Percentiles rank a stretch among this genome's conserved stretches.
These are phyloP conservation scores for Hypocreales sp. DNA, from an alignment of 2,329 filamentous ascomycete species.

Conservation along the genomic window DNA sequence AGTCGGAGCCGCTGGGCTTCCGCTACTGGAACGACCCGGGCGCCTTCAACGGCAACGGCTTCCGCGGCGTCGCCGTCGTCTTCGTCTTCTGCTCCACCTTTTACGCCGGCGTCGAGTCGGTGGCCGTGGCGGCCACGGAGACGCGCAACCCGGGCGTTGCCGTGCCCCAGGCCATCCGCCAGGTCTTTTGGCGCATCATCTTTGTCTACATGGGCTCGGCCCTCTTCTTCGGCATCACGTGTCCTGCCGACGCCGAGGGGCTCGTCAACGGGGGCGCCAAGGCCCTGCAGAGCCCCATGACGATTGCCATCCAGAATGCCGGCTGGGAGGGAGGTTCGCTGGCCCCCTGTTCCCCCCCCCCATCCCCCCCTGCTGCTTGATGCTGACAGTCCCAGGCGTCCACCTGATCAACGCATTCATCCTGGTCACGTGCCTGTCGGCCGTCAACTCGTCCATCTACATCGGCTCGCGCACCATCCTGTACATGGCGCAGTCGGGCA, in stretches of 20 bases:
- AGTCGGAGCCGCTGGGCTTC: constrained; percentile 46
- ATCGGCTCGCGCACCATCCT: constrained; percentile 61
- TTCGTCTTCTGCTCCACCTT: constrained; percentile 57
- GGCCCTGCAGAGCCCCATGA: constrained; percentile 58
- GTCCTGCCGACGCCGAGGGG: constrained; percentile 49
- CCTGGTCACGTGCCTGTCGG: constrained; percentile 55
- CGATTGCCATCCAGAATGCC: constrained; percentile 56
- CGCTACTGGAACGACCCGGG: constrained; percentile 58
- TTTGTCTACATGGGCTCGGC: constrained; percentile 54
- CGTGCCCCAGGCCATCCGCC: constrained; percentile 41
- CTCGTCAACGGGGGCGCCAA: constrained; percentile 46
- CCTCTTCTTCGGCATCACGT: constrained; percentile 61
- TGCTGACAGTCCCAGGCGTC: constrained; percentile 22
- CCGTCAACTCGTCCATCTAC: constrained; percentile 63
- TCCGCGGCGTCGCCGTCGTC: constrained; percentile 48
- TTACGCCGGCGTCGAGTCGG: constrained; percentile 50
- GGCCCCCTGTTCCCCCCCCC: not conserved
- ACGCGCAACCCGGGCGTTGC: constrained; percentile 41
- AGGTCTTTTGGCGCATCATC: constrained; percentile 45
- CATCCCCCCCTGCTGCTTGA: not conserved
- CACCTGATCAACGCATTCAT: constrained; percentile 70
- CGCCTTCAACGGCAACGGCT: constrained; percentile 50
- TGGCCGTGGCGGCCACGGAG: constrained; percentile 48
- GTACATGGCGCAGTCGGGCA: constrained; percentile 59
- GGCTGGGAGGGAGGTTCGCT: constrained; percentile 50